phyloP scores from a whole-genome alignment of 192 early-diverging fungal genomes.

The Haplosporangium gracile region DNA sequence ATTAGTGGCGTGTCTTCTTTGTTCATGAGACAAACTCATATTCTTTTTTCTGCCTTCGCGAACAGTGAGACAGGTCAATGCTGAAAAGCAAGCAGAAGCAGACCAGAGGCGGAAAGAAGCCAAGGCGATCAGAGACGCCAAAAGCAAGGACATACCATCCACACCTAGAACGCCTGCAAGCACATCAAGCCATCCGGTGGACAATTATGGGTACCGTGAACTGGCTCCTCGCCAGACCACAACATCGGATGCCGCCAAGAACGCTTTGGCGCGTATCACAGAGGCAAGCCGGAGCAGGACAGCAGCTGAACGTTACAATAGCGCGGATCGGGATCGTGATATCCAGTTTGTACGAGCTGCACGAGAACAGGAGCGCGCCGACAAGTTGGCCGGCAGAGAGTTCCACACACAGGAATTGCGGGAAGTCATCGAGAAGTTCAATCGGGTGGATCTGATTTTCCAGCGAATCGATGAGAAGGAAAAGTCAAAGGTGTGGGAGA shows the following conservation, averaged over 20 bases:
- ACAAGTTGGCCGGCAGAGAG: slow-evolving; percentile 17
- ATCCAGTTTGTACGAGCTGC: slow-evolving; percentile 19
- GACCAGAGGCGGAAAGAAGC: slow-evolving; percentile 30
- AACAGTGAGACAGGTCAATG: slow-evolving; percentile 37
- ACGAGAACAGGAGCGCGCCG: slow-evolving; percentile 41
- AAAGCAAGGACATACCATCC: slow-evolving; percentile 7
- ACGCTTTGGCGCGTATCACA: slow-evolving; percentile 32
- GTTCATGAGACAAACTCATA: neutral
- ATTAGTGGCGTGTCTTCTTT: neutral
- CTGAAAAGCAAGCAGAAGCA: slow-evolving; percentile 29
- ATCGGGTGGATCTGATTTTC: slow-evolving; percentile 34
- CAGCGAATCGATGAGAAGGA: slow-evolving; percentile 46
- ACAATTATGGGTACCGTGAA: slow-evolving; percentile 11
- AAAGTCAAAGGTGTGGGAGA: slow-evolving; percentile 30
- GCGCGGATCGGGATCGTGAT: slow-evolving; percentile 42
- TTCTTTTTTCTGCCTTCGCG: neutral
- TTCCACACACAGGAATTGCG: slow-evolving; percentile 9
- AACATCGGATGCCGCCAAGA: slow-evolving; percentile 16
- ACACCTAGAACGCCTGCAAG: neutral
- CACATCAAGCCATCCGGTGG: neutral
- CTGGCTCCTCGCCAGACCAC: slow-evolving; percentile 19
- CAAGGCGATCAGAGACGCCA: slow-evolving; percentile 23
- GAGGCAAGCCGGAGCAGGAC: slow-evolving; percentile 25
- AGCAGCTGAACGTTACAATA: slow-evolving; percentile 22
- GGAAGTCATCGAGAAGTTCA: slow-evolving; percentile 42